Conservation (phyloP, 2,329 filamentous ascomycete genomes). For the Myriosclerotinia curreyana region DNA sequence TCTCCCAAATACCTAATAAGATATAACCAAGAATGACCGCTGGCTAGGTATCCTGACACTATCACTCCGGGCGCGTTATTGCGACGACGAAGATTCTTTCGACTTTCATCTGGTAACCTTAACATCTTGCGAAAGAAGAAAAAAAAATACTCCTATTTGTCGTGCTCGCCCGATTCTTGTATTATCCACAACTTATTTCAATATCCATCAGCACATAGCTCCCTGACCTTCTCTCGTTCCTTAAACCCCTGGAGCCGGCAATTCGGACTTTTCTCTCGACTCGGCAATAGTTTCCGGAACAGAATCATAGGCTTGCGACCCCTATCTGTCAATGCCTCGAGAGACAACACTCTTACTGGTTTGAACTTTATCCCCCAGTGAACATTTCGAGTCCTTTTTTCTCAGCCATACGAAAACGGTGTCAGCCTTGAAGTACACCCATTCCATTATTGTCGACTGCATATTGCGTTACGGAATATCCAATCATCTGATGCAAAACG, state of each 20-base stretch:
- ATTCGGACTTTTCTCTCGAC: no score
- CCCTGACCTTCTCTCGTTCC: not conserved
- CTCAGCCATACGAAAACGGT: slow-evolving; percentile 16
- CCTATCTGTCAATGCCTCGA: not conserved
- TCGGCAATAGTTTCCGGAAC: not conserved
- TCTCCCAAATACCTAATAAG: no score
- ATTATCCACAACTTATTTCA: slow-evolving; percentile 32
- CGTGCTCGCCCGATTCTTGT: slow-evolving; percentile 33
- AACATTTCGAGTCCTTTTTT: not conserved
- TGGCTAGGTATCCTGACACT: no score
- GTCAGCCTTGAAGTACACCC: slow-evolving; percentile 14
- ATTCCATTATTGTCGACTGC: slow-evolving; percentile 16
- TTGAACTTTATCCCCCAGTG: not conserved
- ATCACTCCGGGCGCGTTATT: no score
- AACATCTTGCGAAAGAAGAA: no score
- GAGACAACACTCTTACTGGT: not conserved
- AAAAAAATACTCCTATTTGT: slow-evolving; percentile 31
- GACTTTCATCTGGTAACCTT: no score
- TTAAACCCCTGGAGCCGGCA: no score
- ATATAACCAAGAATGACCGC: no score
- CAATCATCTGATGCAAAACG: slow-evolving; percentile 21
- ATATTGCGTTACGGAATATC: slow-evolving; percentile 16
- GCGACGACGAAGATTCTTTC: no score
- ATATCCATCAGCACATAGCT: slow-evolving; percentile 25
- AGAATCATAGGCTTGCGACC: no score